Percentiles rank a stretch among this genome's conserved stretches.
phyloP scores from a whole-genome alignment of 305 asterid genomes.

The Solanum hybrid region DNA sequence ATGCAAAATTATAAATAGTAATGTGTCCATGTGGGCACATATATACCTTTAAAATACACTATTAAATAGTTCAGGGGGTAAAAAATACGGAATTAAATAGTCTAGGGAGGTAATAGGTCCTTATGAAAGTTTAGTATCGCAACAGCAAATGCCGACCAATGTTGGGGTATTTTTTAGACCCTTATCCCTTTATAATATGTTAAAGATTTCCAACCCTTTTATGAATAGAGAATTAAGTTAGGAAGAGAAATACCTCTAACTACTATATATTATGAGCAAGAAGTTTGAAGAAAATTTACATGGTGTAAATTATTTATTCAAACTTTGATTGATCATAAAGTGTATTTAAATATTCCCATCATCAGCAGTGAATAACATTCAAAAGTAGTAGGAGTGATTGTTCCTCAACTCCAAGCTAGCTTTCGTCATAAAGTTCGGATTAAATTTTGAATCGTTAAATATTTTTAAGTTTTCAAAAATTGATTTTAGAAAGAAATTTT shows the following conservation, averaged over 20 bases:
- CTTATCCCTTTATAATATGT: neutral
- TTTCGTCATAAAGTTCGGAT: neutral
- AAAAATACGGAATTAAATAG: no score
- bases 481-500: neutral
- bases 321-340: neutral
- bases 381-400: neutral
- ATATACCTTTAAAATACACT: no score
- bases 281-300: neutral
- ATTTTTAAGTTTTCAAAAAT: no score
- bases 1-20: no score
- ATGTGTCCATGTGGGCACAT: no score
- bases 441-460: neutral
- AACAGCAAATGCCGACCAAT: no score
- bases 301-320: neutral
- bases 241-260: neutral
- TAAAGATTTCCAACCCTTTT: neutral
- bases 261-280: neutral
- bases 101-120: no score
- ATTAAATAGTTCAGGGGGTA: no score
- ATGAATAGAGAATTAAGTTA: neutral
- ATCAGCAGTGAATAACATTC: neutral
- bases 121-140: no score
- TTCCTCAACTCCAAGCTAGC: neutral
- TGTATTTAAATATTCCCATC: neutral
- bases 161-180: no score